phyloP scores from a whole-genome alignment of 1,284 basidiomycete genomes.

The Trichosporon sp. region DNA sequence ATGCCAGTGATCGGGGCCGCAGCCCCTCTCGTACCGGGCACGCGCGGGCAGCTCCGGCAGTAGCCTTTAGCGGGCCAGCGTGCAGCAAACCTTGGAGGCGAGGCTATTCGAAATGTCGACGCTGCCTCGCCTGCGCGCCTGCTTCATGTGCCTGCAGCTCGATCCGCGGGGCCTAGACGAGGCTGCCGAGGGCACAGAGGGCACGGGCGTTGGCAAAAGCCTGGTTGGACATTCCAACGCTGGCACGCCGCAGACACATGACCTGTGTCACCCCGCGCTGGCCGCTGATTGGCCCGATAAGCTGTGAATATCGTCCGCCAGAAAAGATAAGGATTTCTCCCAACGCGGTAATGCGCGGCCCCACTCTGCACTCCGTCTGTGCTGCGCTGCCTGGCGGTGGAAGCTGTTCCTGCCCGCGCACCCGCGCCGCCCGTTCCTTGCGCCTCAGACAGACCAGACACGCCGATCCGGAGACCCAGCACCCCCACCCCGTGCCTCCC shows the following conservation, averaged over 20 bases:
- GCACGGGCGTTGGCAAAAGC: not conserved
- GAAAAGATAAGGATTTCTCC: not conserved
- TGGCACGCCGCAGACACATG: not conserved
- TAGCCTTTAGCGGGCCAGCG: not conserved
- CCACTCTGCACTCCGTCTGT: too few species aligned
- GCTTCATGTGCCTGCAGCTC: not conserved
- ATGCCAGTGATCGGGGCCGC: not conserved
- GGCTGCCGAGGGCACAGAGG: not conserved
- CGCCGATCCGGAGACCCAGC: not conserved
- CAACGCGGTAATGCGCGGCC: not conserved
- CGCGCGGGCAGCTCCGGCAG: not conserved
- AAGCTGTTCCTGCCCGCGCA: too few species aligned
- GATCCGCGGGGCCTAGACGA: not conserved
- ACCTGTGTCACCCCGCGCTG: not conserved
- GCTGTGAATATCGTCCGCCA: not conserved
- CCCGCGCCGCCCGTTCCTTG: too few species aligned
- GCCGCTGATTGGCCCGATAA: not conserved
- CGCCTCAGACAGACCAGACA: not conserved
- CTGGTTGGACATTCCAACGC: not conserved
- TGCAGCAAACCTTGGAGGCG: not conserved
- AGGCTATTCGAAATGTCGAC: not conserved
- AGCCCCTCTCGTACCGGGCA: not conserved
- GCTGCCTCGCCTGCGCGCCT: too few species aligned
- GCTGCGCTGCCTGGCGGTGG: too few species aligned
- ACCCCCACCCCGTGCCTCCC: not conserved